A percentile compares a stretch with the other conserved stretches of the same genome.
Conservation (phyloP, 2,329 filamentous ascomycete genomes). For the Cladosporium cucumerinum region DNA sequence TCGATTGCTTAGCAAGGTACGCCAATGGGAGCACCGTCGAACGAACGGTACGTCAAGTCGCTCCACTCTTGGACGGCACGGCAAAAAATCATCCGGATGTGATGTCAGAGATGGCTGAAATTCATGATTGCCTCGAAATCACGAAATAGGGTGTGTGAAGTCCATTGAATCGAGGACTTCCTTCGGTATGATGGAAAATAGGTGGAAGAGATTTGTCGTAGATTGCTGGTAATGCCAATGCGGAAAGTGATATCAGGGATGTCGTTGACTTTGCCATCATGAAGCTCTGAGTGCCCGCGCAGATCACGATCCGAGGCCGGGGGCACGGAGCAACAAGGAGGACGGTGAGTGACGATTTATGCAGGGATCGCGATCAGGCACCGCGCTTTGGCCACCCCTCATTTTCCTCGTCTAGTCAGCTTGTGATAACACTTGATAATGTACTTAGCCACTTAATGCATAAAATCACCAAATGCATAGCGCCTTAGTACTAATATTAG, state of each 20-base stretch:
- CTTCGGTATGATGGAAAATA: background rate
- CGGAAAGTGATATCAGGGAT: background rate
- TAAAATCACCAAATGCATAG: no score
- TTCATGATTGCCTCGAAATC: background rate
- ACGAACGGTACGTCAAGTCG: slow-evolving; percentile 4
- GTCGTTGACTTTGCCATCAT: slow-evolving; percentile 1
- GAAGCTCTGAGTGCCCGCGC: background rate
- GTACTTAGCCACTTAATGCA: no score
- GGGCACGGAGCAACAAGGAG: background rate
- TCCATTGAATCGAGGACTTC: background rate
- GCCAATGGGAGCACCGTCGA: background rate
- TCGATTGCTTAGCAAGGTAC: slow-evolving; percentile 1
- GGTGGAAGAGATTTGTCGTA: background rate
- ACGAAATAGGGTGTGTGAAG: background rate
- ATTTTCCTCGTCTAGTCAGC: background rate
- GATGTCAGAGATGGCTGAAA: slow-evolving; percentile 1
- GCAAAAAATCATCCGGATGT: background rate
- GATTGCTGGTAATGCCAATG: background rate
- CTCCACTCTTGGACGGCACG: slow-evolving; percentile 4
- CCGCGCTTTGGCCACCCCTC: background rate
- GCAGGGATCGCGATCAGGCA: background rate
- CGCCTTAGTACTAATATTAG: no score
- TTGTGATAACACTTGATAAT: background rate
- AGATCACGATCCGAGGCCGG: background rate
- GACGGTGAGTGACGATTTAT: background rate